Evolutionary conservation across 2,329 filamentous ascomycete genomes (phyloP), one percentile per base, ranked within the genome.

Genomic region (Alternaria rosae): DNA sequence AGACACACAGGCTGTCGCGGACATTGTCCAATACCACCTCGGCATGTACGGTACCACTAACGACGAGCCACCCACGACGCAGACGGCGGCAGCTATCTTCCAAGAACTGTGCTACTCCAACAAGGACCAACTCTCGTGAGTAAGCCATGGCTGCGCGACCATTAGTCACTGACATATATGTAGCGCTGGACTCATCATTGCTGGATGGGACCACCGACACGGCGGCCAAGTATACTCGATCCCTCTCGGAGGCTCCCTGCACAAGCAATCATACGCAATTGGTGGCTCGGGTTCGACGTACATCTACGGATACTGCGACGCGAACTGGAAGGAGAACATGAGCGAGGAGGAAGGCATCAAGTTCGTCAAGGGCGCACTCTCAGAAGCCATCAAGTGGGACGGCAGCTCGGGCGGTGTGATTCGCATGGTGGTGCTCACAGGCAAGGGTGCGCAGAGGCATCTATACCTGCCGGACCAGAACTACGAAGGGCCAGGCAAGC

Each of bases 301-400:
- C 85, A 99, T 99, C 82, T 99, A 98, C 85, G 95, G 95, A 73
- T 98, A 97, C 86, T 98, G 94, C 79, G 94, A 99, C 79, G 90
- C 93, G 60, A 89, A 99, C 85, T 99, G 95, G 95, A 89, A 86
- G 80, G 95, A 98, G 82, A 89, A 89, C 69, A 98, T 99, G 94
- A 92, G 91, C 55, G 93, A 98, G 85, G 86, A 88, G 57, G 94
- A 97, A 65, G 95, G 95, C 1, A 89, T 99, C 68, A 82, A 89
- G 42, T 99, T 99, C 76, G 95, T 99, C 79, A 97, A 97, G 84
- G 91, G 89, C 50, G 90, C 95, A 30, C 84, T 99, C 77, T 85
- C 88, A 76, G 94, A 99, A 85, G 95, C 95, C 15, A 98, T 99
- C 87, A 97, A 97, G 84, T 99, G 95, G 95, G 95, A 99, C 79